A percentile compares a stretch with the other conserved stretches of the same genome.
Conservation (phyloP, 108 stramenopile species). For the Asterionellopsis glacialis region DNA sequence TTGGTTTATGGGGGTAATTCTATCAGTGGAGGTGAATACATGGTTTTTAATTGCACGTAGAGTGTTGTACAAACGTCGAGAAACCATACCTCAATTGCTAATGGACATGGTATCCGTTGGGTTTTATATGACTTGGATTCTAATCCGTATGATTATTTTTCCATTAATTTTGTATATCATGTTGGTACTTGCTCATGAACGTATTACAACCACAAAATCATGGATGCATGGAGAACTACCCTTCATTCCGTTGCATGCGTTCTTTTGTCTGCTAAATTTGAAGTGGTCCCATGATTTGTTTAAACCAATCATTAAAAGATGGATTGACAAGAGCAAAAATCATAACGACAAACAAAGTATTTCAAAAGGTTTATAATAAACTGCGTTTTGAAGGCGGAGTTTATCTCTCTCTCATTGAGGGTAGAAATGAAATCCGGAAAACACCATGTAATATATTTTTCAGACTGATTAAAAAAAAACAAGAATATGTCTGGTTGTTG, state of each 20-base stretch:
- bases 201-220: slow-evolving; percentile 11
- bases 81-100: slow-evolving; percentile 24
- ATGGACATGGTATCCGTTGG: slow-evolving; percentile 39
- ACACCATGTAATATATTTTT: background rate
- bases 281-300: slow-evolving; percentile 38
- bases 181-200: slow-evolving; percentile 4
- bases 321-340: slow-evolving; percentile 9
- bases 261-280: slow-evolving; percentile 27
- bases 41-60: slow-evolving; percentile 58
- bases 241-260: slow-evolving; percentile 25
- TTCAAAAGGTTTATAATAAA: no score
- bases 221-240: slow-evolving; percentile 21
- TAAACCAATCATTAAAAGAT: slow-evolving; percentile 28
- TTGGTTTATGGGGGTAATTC: slow-evolving; percentile 52
- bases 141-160: slow-evolving; percentile 35
- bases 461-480: no score
- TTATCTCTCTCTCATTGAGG: no score
- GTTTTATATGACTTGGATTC: slow-evolving; percentile 48
- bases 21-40: slow-evolving; percentile 52
- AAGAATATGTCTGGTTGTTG: no score
- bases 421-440: no score
- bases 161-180: slow-evolving; percentile 13
- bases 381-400: no score
- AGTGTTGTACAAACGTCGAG: slow-evolving; percentile 48
- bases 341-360: slow-evolving; percentile 2